Conservation (phyloP, 352 stramenopile species). For the Thalassiosira hispida region DNA sequence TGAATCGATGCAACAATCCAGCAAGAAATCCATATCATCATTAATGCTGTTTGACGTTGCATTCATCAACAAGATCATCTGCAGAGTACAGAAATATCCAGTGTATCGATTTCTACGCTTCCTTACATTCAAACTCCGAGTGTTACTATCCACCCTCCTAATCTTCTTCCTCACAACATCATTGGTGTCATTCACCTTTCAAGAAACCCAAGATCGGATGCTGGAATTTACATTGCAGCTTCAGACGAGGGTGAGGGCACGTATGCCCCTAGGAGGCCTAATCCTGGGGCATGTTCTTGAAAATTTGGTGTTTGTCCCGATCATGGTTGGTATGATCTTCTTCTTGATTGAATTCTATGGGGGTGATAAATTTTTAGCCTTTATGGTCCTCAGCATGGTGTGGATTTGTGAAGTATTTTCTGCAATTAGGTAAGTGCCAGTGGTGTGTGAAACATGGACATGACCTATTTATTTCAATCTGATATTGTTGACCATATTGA, state of each 20-base stretch:
- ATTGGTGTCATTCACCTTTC: conserved; percentile 92
- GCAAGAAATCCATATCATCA: background rate
- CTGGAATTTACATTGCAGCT: conserved; percentile 91
- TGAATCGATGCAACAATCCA: conserved; percentile 2
- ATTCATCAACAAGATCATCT: conserved; percentile 12
- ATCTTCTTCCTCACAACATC: conserved; percentile 93
- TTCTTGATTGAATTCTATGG: conserved; percentile 94
- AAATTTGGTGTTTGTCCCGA: conserved; percentile 92
- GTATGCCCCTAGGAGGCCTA: conserved; percentile 85
- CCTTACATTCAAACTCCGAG: conserved; percentile 88
- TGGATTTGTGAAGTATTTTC: conserved; percentile 57
- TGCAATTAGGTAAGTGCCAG: conserved; percentile 28
- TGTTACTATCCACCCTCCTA: conserved; percentile 91
- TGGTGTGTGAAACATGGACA: no score
- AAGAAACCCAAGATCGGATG: conserved; percentile 93
- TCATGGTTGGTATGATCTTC: conserved; percentile 95
- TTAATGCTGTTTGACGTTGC: background rate
- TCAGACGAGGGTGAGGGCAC: conserved; percentile 85
- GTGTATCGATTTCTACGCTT: conserved; percentile 47
- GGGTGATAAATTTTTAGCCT: conserved; percentile 58
- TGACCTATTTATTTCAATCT: no score
- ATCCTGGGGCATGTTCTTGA: conserved; percentile 90
- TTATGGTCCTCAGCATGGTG: conserved; percentile 62
- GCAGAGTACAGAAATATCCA: conserved; percentile 26
- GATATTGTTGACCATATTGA: background rate